A percentile compares a stretch with the other conserved stretches of the same genome.
Conservation (phyloP, 257 asterid genomes). For the Verbena officinalis region DNA sequence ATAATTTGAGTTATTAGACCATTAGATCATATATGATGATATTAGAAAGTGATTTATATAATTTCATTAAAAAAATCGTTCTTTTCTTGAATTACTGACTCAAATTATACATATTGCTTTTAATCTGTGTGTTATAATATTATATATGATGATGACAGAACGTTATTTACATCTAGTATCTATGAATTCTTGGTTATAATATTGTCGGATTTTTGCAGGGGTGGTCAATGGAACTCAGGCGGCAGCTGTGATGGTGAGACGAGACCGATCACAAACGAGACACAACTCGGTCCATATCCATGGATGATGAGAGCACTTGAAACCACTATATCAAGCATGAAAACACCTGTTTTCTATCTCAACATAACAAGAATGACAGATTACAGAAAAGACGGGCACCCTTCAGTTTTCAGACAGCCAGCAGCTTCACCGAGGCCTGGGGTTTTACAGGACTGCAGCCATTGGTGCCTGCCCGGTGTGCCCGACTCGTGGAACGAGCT, state of each 20-base stretch:
- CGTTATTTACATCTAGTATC: no score
- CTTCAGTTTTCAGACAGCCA: conserved; percentile 50
- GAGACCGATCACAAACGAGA: conserved; percentile 45
- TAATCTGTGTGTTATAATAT: no score
- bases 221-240: conserved; percentile 67
- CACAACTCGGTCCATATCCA: conserved; percentile 54
- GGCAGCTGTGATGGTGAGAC: conserved; percentile 65
- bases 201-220: conserved; percentile 37
- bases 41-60: no score
- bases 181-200: not conserved
- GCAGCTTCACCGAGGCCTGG: conserved; percentile 24
- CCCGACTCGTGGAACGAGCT: conserved; percentile 68
- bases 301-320: conserved; percentile 66
- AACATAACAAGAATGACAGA: conserved; percentile 61
- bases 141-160: no score
- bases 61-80: no score
- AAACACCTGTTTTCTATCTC: conserved; percentile 49
- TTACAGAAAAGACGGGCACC: conserved; percentile 70
- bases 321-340: conserved; percentile 42
- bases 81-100: no score
- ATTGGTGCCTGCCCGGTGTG: conserved; percentile 71
- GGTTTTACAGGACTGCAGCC: conserved; percentile 64
- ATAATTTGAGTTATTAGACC: not conserved
- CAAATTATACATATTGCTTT: no score
- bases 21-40: no score